phyloP scores from a whole-genome alignment of 208 protist genomes.

The Herpetomonas muscarum region DNA sequence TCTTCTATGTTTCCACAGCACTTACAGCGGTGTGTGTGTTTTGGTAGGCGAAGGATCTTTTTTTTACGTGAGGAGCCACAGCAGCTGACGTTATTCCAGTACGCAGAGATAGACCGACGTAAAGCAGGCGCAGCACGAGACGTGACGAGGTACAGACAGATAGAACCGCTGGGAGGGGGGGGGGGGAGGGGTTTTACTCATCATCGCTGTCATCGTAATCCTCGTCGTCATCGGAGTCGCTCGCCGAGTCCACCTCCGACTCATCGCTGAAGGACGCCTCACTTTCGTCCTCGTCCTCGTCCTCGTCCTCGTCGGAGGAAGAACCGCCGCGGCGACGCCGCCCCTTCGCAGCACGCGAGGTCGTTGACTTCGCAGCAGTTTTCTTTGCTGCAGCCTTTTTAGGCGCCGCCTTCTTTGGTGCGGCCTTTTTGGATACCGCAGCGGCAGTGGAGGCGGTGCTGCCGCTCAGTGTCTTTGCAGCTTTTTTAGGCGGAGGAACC shows the following conservation, averaged over 20 bases:
- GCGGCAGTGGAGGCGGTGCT: neutral
- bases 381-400: neutral
- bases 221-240: slow-evolving; percentile 18
- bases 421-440: neutral
- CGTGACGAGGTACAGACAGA: too few relatives aligned
- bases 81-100: too few relatives aligned
- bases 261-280: slow-evolving; percentile 9
- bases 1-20: too few relatives aligned
- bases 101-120: too few relatives aligned
- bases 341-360: slow-evolving; percentile 19
- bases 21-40: too few relatives aligned
- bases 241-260: slow-evolving; percentile 8
- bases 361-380: slow-evolving; percentile 12
- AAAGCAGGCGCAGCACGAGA: too few relatives aligned
- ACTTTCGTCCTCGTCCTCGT: slow-evolving; percentile 3
- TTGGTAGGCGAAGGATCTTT: too few relatives aligned
- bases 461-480: neutral
- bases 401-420: slow-evolving; percentile 3
- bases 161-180: too few relatives aligned
- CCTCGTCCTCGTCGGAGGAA: slow-evolving; percentile 20
- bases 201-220: slow-evolving; percentile 17
- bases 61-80: too few relatives aligned
- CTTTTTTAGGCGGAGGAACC: neutral
- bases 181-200: slow-evolving; percentile 10
- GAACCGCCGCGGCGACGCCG: slow-evolving; percentile 16